These are phyloP conservation scores for Fusarium compactum DNA, from an alignment of 2,329 filamentous ascomycete genomes.

Conservation along the genomic window DNA sequence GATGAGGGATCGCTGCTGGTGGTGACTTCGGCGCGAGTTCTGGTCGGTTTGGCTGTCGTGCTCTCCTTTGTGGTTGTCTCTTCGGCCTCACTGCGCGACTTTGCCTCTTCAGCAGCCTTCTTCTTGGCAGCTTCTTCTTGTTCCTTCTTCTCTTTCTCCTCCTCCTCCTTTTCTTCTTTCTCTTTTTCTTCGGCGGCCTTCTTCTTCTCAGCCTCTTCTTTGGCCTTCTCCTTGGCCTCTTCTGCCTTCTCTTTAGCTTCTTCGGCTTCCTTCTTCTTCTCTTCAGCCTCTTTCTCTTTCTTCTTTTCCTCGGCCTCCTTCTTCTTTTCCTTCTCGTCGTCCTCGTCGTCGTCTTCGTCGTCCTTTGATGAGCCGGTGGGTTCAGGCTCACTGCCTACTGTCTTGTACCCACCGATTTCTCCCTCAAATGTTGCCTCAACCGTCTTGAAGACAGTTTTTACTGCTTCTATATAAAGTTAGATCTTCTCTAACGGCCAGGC, in stretches of 20 bases:
- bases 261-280: constrained; percentile 31
- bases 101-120: constrained; percentile 27
- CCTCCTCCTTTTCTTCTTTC: constrained; percentile 29
- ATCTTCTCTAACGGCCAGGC: not conserved
- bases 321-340: constrained; percentile 10
- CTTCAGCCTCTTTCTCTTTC: constrained; percentile 35
- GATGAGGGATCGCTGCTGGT: constrained; percentile 36
- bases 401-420: constrained; percentile 59
- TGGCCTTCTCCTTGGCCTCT: constrained; percentile 36
- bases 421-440: constrained; percentile 57
- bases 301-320: constrained; percentile 28
- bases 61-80: constrained; percentile 15
- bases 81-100: constrained; percentile 27
- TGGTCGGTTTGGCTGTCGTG: constrained; percentile 39
- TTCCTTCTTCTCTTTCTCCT: constrained; percentile 30
- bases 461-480: constrained; percentile 46
- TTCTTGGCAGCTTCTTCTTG: constrained; percentile 35
- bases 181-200: constrained; percentile 24
- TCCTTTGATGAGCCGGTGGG: constrained; percentile 27
- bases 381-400: constrained; percentile 43
- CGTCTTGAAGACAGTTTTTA: constrained; percentile 58
- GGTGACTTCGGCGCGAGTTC: constrained; percentile 26
- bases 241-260: constrained; percentile 37
- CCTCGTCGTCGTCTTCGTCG: constrained; percentile 17
- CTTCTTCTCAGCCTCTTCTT: constrained; percentile 30